These are phyloP conservation scores for Barbarea vulgaris DNA, from an alignment of 345 rosid genomes.

Conservation along the genomic window DNA sequence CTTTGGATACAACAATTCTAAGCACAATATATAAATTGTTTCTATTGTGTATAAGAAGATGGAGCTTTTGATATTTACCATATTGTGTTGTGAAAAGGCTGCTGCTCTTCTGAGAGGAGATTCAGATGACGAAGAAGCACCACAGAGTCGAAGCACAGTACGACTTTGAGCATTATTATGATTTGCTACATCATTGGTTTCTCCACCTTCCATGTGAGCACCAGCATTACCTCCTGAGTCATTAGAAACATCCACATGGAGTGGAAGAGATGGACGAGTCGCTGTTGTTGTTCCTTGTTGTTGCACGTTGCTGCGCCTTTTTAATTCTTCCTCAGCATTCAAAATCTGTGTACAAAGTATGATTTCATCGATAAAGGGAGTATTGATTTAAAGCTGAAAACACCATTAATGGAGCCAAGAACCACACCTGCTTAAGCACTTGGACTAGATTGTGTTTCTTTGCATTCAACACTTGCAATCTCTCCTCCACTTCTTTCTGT, in stretches of 20 bases:
- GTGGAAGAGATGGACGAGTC: constrained; percentile 56
- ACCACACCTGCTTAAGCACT: constrained; percentile 77
- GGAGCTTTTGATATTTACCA: constrained; percentile 46
- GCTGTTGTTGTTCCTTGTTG: constrained; percentile 53
- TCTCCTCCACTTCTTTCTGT: constrained; percentile 71
- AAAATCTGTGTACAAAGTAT: constrained; percentile 54
- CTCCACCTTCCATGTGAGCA: constrained; percentile 72
- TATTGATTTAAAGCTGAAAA: neutral
- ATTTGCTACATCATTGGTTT: constrained; percentile 63
- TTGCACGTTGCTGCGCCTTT: constrained; percentile 53
- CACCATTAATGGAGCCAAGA: neutral
- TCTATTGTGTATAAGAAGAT: neutral
- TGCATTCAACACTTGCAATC: constrained; percentile 67
- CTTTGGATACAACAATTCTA: neutral
- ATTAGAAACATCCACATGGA: constrained; percentile 70
- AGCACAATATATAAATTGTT: neutral
- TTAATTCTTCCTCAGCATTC: constrained; percentile 87
- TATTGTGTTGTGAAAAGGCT: constrained; percentile 56
- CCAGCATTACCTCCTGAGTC: constrained; percentile 65
- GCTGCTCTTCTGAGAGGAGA: constrained; percentile 75
- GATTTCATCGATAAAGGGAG: neutral
- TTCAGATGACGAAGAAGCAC: constrained; percentile 84
- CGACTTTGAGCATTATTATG: constrained; percentile 60
- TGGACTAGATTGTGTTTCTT: constrained; percentile 90
- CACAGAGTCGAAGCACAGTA: constrained; percentile 65